Evolutionary conservation across 2,329 filamentous ascomycete genomes (phyloP).

Genomic region (Sporothrix euskadiensis): DNA sequence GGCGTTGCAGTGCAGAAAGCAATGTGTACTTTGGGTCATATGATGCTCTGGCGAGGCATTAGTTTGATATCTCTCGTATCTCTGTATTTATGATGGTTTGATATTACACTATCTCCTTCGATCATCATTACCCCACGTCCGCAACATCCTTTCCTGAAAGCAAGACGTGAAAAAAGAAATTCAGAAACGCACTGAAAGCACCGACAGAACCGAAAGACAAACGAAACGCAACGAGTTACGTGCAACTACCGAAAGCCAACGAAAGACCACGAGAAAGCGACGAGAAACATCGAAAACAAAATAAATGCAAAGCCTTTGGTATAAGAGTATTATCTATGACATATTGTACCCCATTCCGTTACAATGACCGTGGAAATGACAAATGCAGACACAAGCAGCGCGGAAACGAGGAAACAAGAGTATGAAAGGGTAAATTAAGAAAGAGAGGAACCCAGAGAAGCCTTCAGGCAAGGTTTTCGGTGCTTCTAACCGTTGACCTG

Average conservation of each 20-base stretch:
- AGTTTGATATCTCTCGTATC: neutral
- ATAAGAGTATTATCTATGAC: conserved; percentile 25
- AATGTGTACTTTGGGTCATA: neutral
- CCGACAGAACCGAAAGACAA: too few relatives aligned
- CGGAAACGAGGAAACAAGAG: neutral
- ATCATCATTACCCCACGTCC: conserved; percentile 12
- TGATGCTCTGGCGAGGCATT: neutral
- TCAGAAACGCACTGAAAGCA: neutral
- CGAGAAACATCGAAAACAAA: neutral
- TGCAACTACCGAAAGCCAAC: neutral
- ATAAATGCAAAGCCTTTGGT: conserved; percentile 14
- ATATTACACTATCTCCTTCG: neutral
- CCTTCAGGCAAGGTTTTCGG: neutral
- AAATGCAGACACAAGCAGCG: neutral
- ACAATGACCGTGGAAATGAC: conserved; percentile 19
- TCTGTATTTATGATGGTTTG: neutral
- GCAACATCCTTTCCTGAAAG: neutral
- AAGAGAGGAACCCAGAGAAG: neutral
- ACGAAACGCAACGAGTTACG: neutral
- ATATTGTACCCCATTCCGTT: conserved; percentile 7
- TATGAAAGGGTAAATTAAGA: neutral
- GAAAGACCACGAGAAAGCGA: neutral
- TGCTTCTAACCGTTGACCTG: conserved; percentile 21
- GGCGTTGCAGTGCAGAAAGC: neutral
- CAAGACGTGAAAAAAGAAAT: neutral